phyloP scores from a whole-genome alignment of 1,284 basidiomycete genomes.

The Gymnopus androsaceus region DNA sequence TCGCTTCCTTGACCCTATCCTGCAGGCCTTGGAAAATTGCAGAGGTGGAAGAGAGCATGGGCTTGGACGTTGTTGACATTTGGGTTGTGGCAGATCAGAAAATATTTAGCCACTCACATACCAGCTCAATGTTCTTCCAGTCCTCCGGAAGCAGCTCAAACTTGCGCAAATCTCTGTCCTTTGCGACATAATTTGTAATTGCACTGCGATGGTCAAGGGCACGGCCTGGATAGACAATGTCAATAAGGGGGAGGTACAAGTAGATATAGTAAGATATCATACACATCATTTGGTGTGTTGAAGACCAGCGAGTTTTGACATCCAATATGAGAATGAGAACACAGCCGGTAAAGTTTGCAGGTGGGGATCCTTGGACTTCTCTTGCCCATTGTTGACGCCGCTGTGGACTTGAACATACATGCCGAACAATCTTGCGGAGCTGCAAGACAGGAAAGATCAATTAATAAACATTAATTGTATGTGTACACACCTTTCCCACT shows the following conservation, averaged over 20 bases:
- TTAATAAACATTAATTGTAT: too few relatives aligned
- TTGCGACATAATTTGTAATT: constrained; percentile 20
- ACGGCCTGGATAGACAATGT: constrained; percentile 17
- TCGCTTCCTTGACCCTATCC: background rate
- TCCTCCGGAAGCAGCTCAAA: constrained; percentile 22
- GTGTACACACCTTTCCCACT: constrained; percentile 15
- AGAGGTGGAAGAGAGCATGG: constrained; percentile 23
- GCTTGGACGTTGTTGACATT: constrained; percentile 29
- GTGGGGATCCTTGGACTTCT: too few relatives aligned
- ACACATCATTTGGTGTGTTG: constrained; percentile 6
- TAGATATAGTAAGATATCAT: background rate
- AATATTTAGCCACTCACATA: constrained; percentile 21
- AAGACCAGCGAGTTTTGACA: background rate
- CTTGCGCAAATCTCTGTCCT: constrained; percentile 16
- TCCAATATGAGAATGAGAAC: background rate
- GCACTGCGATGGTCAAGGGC: constrained; percentile 20
- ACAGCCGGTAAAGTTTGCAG: too few relatives aligned
- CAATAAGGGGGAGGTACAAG: background rate
- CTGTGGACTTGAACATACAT: constrained; percentile 24
- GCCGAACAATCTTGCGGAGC: constrained; percentile 28
- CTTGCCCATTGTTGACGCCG: too few relatives aligned
- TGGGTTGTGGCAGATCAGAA: constrained; percentile 28
- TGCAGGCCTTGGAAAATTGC: constrained; percentile 25
- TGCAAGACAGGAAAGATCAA: constrained; percentile 9
- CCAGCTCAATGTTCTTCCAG: constrained; percentile 22